These are phyloP conservation scores for Phanerochaete sordida DNA, from an alignment of 768 basidiomycete genomes.

Conservation along the genomic window DNA sequence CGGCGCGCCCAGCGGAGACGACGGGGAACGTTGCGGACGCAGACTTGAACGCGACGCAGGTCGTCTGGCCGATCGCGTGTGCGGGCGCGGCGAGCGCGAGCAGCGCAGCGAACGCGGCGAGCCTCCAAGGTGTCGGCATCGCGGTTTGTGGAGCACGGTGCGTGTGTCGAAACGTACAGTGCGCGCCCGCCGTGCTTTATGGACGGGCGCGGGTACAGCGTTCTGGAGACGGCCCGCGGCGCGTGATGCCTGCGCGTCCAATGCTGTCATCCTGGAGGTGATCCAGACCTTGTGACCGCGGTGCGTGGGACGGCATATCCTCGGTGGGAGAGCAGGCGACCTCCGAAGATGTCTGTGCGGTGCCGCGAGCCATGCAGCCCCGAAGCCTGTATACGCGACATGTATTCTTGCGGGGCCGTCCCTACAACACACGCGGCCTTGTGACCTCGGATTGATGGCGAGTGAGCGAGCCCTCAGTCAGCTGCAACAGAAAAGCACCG, in stretches of 20 bases:
- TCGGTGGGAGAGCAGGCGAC: slow-evolving; percentile 4
- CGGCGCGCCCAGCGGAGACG: slow-evolving; percentile 41
- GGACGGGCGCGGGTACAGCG: not conserved
- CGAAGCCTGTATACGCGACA: slow-evolving; percentile 4
- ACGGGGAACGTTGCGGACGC: slow-evolving; percentile 36
- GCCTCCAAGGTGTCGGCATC: slow-evolving; percentile 11
- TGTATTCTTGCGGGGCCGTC: not conserved
- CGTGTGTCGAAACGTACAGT: not conserved
- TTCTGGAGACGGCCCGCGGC: not conserved
- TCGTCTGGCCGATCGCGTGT: slow-evolving; percentile 44
- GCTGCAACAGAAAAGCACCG: not conserved
- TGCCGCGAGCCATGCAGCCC: not conserved
- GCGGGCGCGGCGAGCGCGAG: slow-evolving; percentile 16
- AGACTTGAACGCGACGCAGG: slow-evolving; percentile 43
- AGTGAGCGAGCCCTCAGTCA: not conserved
- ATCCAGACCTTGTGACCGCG: slow-evolving; percentile 20
- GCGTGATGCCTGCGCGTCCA: not conserved
- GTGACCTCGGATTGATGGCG: not conserved
- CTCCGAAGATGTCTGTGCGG: not conserved
- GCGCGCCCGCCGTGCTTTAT: not conserved
- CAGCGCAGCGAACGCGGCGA: slow-evolving; percentile 12
- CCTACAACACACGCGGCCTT: not conserved
- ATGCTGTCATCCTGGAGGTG: not conserved
- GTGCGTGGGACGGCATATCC: slow-evolving; percentile 11
- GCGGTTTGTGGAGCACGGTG: not conserved